These are phyloP conservation scores for Hanseniaspora taiwanica DNA, from an alignment of 805 yeast species.

Conservation along the genomic window DNA sequence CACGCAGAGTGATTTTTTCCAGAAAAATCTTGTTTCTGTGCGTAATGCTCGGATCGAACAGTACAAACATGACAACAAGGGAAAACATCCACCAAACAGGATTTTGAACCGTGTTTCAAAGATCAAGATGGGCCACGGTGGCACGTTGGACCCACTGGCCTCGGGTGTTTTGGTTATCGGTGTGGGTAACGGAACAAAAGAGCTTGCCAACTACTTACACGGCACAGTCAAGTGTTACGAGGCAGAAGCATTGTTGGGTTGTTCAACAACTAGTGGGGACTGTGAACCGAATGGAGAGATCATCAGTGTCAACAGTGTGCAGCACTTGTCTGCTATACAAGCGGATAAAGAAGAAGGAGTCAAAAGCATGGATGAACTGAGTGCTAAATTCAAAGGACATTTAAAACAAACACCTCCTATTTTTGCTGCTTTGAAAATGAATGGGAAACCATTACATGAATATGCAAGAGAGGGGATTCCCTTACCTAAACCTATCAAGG, in stretches of 20 bases:
- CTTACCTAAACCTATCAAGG: constrained; percentile 69
- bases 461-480: constrained; percentile 85
- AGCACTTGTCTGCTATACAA: constrained; percentile 33
- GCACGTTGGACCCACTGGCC: constrained; percentile 91
- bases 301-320: constrained; percentile 40
- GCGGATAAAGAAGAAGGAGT: neutral
- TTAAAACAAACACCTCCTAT: constrained; percentile 89
- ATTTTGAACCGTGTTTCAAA: constrained; percentile 33
- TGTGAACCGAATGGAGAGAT: constrained; percentile 60
- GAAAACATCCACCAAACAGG: constrained; percentile 37
- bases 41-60: constrained; percentile 33
- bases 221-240: constrained; percentile 71
- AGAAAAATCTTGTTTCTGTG: constrained; percentile 37
- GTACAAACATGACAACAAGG: constrained; percentile 26
- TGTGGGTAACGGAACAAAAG: constrained; percentile 83
- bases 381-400: constrained; percentile 60
- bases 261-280: constrained; percentile 89
- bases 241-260: constrained; percentile 76
- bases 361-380: constrained; percentile 36
- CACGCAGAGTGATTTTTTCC: constrained; percentile 44
- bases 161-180: constrained; percentile 91
- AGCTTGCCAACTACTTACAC: constrained; percentile 54
- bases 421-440: constrained; percentile 85
- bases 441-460: constrained; percentile 87
- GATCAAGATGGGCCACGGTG: constrained; percentile 95